A percentile compares a stretch with the other conserved stretches of the same genome.
Conservation (phyloP, 2,329 filamentous ascomycete species). For the Paracamarosporium sp. region DNA sequence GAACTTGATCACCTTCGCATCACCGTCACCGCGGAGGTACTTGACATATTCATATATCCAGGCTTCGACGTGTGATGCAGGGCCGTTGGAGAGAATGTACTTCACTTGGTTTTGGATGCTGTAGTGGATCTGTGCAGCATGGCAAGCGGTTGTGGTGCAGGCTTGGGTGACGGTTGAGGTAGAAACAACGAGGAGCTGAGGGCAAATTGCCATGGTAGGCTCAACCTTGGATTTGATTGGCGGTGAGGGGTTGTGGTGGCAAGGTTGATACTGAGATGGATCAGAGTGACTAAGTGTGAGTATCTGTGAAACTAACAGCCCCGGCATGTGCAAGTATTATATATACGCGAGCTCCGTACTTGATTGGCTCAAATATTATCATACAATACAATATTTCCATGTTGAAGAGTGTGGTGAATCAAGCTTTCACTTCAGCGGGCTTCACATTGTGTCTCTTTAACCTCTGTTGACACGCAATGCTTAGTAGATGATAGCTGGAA, state of each 20-base stretch:
- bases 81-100: neutral
- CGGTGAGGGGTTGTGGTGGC: too few relatives aligned
- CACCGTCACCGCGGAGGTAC: neutral
- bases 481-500: neutral
- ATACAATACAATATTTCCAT: too few relatives aligned
- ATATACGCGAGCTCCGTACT: too few relatives aligned
- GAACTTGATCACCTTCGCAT: neutral
- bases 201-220: neutral
- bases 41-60: conserved; percentile 5
- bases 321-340: too few relatives aligned
- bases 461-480: neutral
- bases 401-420: neutral
- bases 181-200: neutral
- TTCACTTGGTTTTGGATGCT: neutral
- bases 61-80: neutral
- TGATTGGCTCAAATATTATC: too few relatives aligned
- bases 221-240: too few relatives aligned
- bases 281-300: too few relatives aligned
- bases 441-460: neutral
- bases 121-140: neutral
- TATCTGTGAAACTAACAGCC: too few relatives aligned
- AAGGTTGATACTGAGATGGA: too few relatives aligned
- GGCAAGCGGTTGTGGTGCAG: neutral
- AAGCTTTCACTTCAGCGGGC: neutral
- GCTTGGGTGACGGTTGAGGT: neutral